phyloP scores from a whole-genome alignment of 1,284 basidiomycete genomes.

The Sanguinoderma infundibulare region DNA sequence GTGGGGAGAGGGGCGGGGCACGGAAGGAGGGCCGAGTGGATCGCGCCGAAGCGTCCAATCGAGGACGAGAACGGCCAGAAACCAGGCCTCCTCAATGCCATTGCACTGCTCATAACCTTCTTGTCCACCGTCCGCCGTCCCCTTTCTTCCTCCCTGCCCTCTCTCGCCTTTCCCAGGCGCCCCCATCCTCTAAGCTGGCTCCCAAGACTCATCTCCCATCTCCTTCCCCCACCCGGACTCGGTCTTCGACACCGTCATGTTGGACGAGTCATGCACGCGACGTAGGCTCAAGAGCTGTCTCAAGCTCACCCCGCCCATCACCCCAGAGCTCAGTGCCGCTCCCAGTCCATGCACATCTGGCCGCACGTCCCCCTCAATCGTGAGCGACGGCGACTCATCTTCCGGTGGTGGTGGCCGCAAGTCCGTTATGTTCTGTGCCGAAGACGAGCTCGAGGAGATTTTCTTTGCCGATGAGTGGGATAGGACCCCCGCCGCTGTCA shows the following conservation, averaged over 20 bases:
- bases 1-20: conserved; percentile 6
- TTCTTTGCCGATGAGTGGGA: conserved; percentile 74
- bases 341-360: conserved; percentile 28
- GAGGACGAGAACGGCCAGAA: not conserved
- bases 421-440: conserved; percentile 59
- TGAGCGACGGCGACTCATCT: conserved; percentile 24
- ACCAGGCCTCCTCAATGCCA: conserved; percentile 16
- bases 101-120: conserved; percentile 24
- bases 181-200: not conserved
- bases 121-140: not conserved
- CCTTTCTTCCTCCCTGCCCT: conserved; percentile 3
- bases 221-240: not conserved
- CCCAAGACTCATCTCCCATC: not conserved
- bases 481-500: conserved; percentile 45
- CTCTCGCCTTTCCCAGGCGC: not conserved
- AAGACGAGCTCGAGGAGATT: conserved; percentile 50
- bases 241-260: not conserved
- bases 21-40: conserved; percentile 6
- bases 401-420: conserved; percentile 39
- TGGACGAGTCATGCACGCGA: conserved; percentile 15
- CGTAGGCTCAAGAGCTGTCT: conserved; percentile 48
- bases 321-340: conserved; percentile 32
- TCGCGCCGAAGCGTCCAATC: conserved; percentile 19
- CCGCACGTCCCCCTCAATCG: conserved; percentile 20
- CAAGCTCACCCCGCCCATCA: conserved; percentile 38